These are phyloP conservation scores for Trifolium subterraneum DNA, from an alignment of 306 rosid genomes.

Conservation along the genomic window DNA sequence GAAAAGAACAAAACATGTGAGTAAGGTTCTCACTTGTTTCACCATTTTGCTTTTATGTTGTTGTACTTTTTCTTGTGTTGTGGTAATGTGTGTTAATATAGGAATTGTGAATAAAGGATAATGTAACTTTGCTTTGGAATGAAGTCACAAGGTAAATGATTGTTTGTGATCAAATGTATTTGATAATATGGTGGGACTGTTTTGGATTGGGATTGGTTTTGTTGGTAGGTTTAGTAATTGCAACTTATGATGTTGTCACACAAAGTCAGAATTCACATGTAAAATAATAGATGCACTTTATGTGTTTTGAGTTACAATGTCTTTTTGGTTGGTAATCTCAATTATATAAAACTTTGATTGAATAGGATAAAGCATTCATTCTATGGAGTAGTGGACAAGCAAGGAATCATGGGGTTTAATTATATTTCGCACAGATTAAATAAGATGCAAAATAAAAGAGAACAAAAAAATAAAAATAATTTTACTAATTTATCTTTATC, in stretches of 20 bases:
- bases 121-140: conserved; percentile 63
- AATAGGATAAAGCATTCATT: conserved; percentile 32
- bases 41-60: conserved; percentile 42
- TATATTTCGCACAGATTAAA: no score
- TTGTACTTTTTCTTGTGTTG: neutral
- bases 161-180: conserved; percentile 40
- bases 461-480: no score
- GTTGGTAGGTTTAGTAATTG: conserved; percentile 50
- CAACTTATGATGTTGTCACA: conserved; percentile 39
- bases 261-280: conserved; percentile 44
- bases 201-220: conserved; percentile 37
- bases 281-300: conserved; percentile 27
- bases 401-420: conserved; percentile 42
- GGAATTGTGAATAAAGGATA: conserved; percentile 30
- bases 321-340: conserved; percentile 40
- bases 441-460: no score
- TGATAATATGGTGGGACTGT: conserved; percentile 43
- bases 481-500: no score
- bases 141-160: conserved; percentile 57
- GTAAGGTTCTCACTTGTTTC: conserved; percentile 44
- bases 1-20: conserved; percentile 55
- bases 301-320: conserved; percentile 26
- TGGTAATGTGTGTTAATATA: conserved; percentile 43
- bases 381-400: conserved; percentile 38
- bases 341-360: neutral